Evolutionary conservation across 306 rosid species (phyloP).

Genomic region (Ormosia emarginata): DNA sequence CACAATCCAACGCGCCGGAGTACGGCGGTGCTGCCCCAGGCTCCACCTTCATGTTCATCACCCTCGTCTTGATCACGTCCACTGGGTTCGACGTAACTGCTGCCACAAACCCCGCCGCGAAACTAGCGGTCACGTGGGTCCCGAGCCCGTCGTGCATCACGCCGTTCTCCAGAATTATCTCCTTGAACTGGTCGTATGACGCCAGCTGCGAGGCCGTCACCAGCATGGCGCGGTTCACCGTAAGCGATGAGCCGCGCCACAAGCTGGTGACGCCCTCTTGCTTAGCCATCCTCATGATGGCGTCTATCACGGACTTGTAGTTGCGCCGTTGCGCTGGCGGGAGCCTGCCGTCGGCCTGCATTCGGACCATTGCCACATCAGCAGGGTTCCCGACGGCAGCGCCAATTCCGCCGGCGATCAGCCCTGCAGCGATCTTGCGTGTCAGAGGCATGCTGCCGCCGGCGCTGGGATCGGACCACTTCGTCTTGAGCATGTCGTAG

Average conservation of each 20-base stretch:
- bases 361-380: conserved; percentile 74
- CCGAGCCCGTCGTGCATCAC: conserved; percentile 60
- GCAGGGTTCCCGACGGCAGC: conserved; percentile 71
- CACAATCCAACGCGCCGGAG: conserved; percentile 61
- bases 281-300: conserved; percentile 37
- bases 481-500: conserved; percentile 55
- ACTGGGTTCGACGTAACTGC: conserved; percentile 65
- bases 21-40: conserved; percentile 47
- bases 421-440: conserved; percentile 50
- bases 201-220: conserved; percentile 79
- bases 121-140: conserved; percentile 69
- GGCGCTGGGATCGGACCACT: conserved; percentile 57
- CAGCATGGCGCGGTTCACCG: conserved; percentile 72
- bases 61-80: conserved; percentile 73
- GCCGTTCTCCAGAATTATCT: conserved; percentile 45
- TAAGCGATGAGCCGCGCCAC: conserved; percentile 71
- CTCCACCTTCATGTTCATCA: conserved; percentile 83
- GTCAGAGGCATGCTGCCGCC: conserved; percentile 34
- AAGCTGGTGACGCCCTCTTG: conserved; percentile 55
- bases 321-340: conserved; percentile 47
- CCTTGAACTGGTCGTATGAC: conserved; percentile 64
- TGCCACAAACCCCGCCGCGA: conserved; percentile 66
- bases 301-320: conserved; percentile 61
- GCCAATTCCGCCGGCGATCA: conserved; percentile 53
- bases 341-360: conserved; percentile 81